Conservation (phyloP, 305 asterid species). For the Fraxinus platypoda region DNA sequence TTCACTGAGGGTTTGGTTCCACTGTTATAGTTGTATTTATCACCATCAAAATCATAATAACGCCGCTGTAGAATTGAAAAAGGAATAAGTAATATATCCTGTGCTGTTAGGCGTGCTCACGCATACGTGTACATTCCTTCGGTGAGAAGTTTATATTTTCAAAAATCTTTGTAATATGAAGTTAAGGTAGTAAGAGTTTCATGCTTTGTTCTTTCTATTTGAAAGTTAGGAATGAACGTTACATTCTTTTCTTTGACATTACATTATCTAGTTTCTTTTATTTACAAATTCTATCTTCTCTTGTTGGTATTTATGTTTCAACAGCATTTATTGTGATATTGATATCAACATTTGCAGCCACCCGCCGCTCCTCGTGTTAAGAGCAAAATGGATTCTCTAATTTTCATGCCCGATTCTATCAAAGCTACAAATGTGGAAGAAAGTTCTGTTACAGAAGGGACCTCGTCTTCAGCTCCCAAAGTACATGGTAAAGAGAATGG, state of each 20-base stretch:
- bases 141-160: background rate
- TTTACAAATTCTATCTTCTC: background rate
- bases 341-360: slow-evolving; percentile 53
- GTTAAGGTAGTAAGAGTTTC: background rate
- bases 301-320: slow-evolving; percentile 4
- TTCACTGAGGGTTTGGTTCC: background rate
- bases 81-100: background rate
- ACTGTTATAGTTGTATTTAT: background rate
- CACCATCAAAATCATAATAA: background rate
- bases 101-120: background rate
- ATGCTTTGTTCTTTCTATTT: background rate
- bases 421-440: slow-evolving; percentile 45
- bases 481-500: slow-evolving; percentile 27
- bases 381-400: slow-evolving; percentile 88
- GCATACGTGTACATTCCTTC: background rate
- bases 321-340: slow-evolving; percentile 6
- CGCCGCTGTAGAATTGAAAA: background rate
- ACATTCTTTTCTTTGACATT: background rate
- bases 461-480: slow-evolving; percentile 35
- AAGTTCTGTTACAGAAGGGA: slow-evolving; percentile 18
- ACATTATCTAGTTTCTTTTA: background rate
- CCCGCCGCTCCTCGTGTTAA: slow-evolving; percentile 77
- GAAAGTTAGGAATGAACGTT: background rate
- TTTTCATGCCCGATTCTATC: slow-evolving; percentile 65
- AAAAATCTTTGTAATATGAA: background rate